Base-by-base conservation (phyloP, 2,329 filamentous ascomycete genomes). In the Beauveria medogensis region DNA sequence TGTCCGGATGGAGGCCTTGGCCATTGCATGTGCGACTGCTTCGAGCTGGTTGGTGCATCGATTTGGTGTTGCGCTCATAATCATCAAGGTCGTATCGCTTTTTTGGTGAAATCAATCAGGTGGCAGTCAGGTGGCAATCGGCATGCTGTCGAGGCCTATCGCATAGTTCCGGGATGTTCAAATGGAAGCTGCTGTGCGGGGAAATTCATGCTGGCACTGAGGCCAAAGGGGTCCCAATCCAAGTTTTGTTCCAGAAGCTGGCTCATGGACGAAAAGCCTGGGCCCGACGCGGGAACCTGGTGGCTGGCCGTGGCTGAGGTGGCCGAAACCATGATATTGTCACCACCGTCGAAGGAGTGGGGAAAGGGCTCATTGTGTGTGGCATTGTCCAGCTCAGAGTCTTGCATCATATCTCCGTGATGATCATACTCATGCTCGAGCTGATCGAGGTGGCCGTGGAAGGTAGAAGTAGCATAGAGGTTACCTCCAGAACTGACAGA, bases 361-460 rank as follows among this genome's bases (percentile, higher is more conserved):
- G 87, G 83, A 16, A 84, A 76, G 3, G 88, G 5, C 22, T 60
- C 58, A 7, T 7, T n/a, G 12, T 22, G 16, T 20, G 34, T 16
- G 3, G 22, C 82, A 12, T 86, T 85, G 63, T 91, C 87, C 65
- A 86, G 83, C 68, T 90, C 87, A 66, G 86, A 78, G 63, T 95
- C 90, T 69, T 97, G 92, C 73, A 95, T 86, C 82, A 96, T 90
- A 69, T 93, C 91, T 73, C 84, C 85, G 77, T 91, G 90, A 60
- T 91, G 89, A 73, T 97, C 92, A 77, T 97, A 97, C 80, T 97
- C 93, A 82, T 96, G 92, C 79, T 97, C 93, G 74, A 97, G 85
- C 80, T 96, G 91, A 75, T 95, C 90, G 75, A 95, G 92, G 74
- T 97, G 93, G 73, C 90, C 94, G 71, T 95, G 91, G 76, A 96